Base-by-base conservation (phyloP, 306 rosid genomes). In the Gleditsia sinensis region DNA sequence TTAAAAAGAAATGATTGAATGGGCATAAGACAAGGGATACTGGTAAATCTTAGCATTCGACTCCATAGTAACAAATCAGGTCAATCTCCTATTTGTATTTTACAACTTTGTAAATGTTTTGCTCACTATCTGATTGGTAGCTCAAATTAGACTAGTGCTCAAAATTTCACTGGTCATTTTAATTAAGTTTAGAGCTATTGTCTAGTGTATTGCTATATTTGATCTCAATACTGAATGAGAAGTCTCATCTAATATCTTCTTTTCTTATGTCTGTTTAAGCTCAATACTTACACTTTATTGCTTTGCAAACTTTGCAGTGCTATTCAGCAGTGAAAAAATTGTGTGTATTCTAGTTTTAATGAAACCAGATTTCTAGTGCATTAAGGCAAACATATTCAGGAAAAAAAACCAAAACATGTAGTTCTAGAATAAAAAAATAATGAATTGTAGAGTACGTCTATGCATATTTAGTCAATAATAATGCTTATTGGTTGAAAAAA, bases 21-120 rank as follows among this genome's bases (percentile, higher is more conserved):
- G 24, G 34, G 61, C 25, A 81, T 60, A 58, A 19, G 39, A 39
- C 28, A 24, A 34, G 53, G 57, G 32, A 34, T 34, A 24, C 33
- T 28, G 32, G 73, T 75, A 67, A 88, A 86, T 88, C 89, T 80
- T 67, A 64, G 51, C 40, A 49, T 63, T 55, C 69, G 74, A 49
- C 84, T 59, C 13, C 37, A 50, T 72, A 10, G 51, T 69, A 53
- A 57, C 45, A 13, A 79, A 71, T 71, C 70, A 71, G 59, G 79
- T n/a, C n/a, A n/a, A n/a, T n/a, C n/a, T n/a, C n/a, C n/a, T n/a
- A n/a, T n/a, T n/a, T n/a, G n/a, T n/a, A 56, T n/a, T 75, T 75
- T 48, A 9, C 53, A 36, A n/a, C 45, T 72, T 13, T 69, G 48
- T 48, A 21, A 3, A 17, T 57, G 30, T 72, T 77, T 77, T 77